These are phyloP conservation scores for Atkinsonella texensis DNA, from an alignment of 2,329 filamentous ascomycete genomes.

Conservation along the genomic window DNA sequence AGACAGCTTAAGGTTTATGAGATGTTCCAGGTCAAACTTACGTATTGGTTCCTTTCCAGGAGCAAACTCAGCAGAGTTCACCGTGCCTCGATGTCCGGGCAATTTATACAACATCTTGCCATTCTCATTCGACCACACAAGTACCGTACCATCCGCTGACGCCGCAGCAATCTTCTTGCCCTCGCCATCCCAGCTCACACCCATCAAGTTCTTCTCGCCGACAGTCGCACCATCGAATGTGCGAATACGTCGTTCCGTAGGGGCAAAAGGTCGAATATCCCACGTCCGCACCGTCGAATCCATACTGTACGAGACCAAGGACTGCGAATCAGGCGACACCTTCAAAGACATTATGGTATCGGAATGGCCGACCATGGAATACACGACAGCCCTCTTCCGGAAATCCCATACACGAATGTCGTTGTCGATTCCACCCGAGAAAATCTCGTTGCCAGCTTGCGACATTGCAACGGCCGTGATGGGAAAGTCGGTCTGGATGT, in stretches of 20 bases:
- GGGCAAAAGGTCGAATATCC: constrained; percentile 92
- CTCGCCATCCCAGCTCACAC: constrained; percentile 78
- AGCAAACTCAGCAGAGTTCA: constrained; percentile 89
- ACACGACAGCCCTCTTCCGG: constrained; percentile 78
- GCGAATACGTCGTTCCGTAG: constrained; percentile 69
- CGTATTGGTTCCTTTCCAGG: constrained; percentile 75
- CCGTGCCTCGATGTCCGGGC: constrained; percentile 86
- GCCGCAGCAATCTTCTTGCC: constrained; percentile 83
- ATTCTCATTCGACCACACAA: constrained; percentile 81
- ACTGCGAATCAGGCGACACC: constrained; percentile 88
- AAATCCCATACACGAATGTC: constrained; percentile 97
- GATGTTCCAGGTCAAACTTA: constrained; percentile 38
- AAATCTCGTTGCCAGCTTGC: constrained; percentile 91
- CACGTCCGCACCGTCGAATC: constrained; percentile 90
- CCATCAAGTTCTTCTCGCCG: constrained; percentile 81
- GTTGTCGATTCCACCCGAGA: constrained; percentile 90
- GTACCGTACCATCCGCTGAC: constrained; percentile 79
- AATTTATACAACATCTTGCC: constrained; percentile 90
- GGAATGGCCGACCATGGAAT: constrained; percentile 77
- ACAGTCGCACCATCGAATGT: constrained; percentile 87
- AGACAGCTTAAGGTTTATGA: not conserved
- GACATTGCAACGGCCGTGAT: constrained; percentile 86
- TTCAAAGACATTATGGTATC: constrained; percentile 86
- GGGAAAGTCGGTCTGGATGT: constrained; percentile 83
- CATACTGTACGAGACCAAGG: constrained; percentile 81